These are phyloP conservation scores for Quercus berberidifolia DNA, from an alignment of 306 rosid genomes.

Conservation along the genomic window DNA sequence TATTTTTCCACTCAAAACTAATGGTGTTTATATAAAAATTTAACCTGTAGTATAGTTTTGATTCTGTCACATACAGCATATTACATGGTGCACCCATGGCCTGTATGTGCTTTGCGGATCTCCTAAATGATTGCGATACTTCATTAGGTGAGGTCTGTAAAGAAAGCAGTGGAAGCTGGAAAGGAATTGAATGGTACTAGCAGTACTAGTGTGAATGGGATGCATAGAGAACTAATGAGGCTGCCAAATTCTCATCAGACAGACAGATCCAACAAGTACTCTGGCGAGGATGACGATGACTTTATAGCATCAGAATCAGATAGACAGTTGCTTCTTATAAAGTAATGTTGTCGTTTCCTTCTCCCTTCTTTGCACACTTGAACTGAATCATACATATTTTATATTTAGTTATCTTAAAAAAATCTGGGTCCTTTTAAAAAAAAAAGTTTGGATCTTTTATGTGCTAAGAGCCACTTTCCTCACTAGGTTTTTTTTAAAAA, in stretches of 20 bases:
- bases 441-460: no score
- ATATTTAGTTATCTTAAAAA: no score
- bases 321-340: slow-evolving; percentile 91
- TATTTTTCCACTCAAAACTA: no score
- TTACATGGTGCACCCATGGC: no score
- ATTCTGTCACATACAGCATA: no score
- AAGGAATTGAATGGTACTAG: slow-evolving; percentile 42
- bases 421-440: no score
- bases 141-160: slow-evolving; percentile 59
- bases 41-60: no score
- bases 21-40: no score
- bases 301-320: slow-evolving; percentile 91
- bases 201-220: slow-evolving; percentile 46
- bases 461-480: no score
- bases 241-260: slow-evolving; percentile 62
- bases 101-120: background rate
- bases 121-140: slow-evolving; percentile 27
- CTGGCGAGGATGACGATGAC: slow-evolving; percentile 46
- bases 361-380: background rate
- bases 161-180: slow-evolving; percentile 61
- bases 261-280: slow-evolving; percentile 45
- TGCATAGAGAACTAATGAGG: slow-evolving; percentile 89
- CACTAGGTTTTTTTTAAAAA: no score
- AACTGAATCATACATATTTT: no score
- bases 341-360: slow-evolving; percentile 32